phyloP scores from a whole-genome alignment of 257 asterid species.

The Capsicum baccatum region DNA sequence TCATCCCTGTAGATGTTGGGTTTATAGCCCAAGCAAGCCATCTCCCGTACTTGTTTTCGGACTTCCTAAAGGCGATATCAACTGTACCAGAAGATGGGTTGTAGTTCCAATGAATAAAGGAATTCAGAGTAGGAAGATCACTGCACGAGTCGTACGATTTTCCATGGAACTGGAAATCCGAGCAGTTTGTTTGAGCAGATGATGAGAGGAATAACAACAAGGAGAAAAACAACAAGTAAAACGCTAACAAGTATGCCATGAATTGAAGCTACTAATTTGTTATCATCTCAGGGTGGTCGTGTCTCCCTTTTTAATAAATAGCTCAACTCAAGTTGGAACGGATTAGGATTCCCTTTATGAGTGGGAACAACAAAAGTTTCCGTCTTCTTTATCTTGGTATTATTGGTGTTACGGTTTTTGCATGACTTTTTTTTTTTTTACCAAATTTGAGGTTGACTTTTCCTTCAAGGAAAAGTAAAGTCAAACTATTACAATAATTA shows the following conservation, averaged over 20 bases:
- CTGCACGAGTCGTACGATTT: constrained; percentile 5
- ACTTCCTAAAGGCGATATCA: constrained; percentile 9
- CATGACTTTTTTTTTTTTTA: too few species aligned
- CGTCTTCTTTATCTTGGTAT: too few species aligned
- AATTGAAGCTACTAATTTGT: too few species aligned
- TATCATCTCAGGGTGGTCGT: too few species aligned
- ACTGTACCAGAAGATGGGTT: neutral
- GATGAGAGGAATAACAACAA: neutral
- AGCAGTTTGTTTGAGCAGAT: neutral
- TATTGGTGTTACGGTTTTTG: too few species aligned
- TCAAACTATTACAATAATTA: too few species aligned
- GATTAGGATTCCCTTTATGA: too few species aligned
- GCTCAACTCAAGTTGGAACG: too few species aligned
- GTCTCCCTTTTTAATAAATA: too few species aligned
- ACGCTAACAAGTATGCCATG: neutral
- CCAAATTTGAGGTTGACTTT: too few species aligned
- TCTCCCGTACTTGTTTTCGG: neutral
- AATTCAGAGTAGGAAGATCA: neutral
- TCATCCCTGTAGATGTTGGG: constrained; percentile 29
- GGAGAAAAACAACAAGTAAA: neutral
- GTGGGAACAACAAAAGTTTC: too few species aligned
- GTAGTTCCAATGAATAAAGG: constrained; percentile 14
- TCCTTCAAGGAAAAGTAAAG: too few species aligned
- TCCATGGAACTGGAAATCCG: neutral
- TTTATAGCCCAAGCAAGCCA: constrained; percentile 30